Evolutionary conservation across 2,329 filamentous ascomycete genomes (phyloP), one percentile per base, ranked within the genome.

Genomic region (Conoideocrella luteorostrata): DNA sequence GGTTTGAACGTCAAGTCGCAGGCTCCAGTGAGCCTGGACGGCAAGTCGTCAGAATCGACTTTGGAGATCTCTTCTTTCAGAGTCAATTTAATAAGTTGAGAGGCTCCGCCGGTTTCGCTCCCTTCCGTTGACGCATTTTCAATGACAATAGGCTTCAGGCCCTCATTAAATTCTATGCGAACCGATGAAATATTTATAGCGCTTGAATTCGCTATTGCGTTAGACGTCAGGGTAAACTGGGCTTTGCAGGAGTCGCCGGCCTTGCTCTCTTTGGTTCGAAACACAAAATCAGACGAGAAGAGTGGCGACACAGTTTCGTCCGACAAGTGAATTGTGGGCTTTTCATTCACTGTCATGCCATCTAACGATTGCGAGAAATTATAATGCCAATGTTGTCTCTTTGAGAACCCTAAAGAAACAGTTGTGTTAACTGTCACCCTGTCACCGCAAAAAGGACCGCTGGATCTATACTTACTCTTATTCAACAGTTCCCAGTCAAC

Each of bases 401-500:
- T 69, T 4, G 68, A 66, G 54, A 81, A 84, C 40, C 64, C 78
- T 80, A 30, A 46, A 34, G 13, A 9, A 20, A 9, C 12, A 4
- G 9, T 29, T 21, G 20, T 3, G 22, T 23, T 12, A 15, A 10
- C 5, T 5, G 15, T 12, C 5, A 20, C n/a, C n/a, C n/a, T n/a
- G n/a, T n/a, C n/a, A n/a, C n/a, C 4, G 7, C 13, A 2, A 12
- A 21, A 17, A 39, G n/a, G 20, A 23, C 22, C 7, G 22, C 7
- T 23, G 6, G 9, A 7, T 41, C n/a, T 23, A 12, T 4, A 67
- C 76, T 58, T 63, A 81, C 78, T 69, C 35, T 62, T 72, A 46
- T 78, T 70, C 58, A 84, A 66, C 35, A 85, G 64, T 55, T 84
- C 81, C 77, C 82, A 83, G 54, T 83, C 79, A 40, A 82, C 74